A percentile compares a stretch with the other conserved stretches of the same genome.
Evolutionary conservation across 139 green algal genomes (phyloP).

Genomic region (Zygnema circumcarinatum): DNA sequence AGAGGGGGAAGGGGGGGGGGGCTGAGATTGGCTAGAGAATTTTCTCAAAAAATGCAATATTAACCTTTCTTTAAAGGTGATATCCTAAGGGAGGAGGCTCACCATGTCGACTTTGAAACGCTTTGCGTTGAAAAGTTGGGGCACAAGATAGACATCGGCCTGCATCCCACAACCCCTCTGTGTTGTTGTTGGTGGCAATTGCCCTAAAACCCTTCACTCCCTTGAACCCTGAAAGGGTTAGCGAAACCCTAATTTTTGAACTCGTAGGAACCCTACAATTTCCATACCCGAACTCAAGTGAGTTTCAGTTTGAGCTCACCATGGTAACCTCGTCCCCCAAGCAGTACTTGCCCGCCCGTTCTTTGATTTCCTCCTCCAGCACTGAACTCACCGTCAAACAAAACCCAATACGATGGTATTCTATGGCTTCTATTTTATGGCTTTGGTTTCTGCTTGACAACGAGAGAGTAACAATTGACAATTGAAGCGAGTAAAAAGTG

Average conservation of each 20-base stretch:
- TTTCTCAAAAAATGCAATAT: neutral
- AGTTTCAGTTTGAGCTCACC: too few relatives aligned
- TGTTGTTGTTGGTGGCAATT: neutral
- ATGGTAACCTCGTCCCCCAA: conserved; percentile 13
- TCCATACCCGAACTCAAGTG: too few relatives aligned
- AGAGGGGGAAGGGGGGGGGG: neutral
- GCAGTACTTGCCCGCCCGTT: neutral
- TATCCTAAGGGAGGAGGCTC: neutral
- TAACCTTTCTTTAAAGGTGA: neutral
- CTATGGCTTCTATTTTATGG: too few relatives aligned
- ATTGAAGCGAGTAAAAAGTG: too few relatives aligned
- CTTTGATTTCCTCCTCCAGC: neutral
- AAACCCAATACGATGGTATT: too few relatives aligned
- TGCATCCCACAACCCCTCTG: neutral
- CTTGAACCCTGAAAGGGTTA: too few relatives aligned
- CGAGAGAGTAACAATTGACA: too few relatives aligned
- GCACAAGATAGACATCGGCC: conserved; percentile 12
- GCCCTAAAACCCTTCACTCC: neutral
- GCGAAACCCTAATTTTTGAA: too few relatives aligned
- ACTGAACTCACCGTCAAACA: neutral
- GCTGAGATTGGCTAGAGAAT: neutral
- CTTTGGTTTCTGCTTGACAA: too few relatives aligned
- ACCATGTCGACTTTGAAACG: conserved; percentile 14
- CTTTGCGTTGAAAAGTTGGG: conserved; percentile 4
- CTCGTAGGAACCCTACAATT: too few relatives aligned